Evolutionary conservation across 768 basidiomycete species (phyloP).

Genomic region (Boletus vinaceobasis): DNA sequence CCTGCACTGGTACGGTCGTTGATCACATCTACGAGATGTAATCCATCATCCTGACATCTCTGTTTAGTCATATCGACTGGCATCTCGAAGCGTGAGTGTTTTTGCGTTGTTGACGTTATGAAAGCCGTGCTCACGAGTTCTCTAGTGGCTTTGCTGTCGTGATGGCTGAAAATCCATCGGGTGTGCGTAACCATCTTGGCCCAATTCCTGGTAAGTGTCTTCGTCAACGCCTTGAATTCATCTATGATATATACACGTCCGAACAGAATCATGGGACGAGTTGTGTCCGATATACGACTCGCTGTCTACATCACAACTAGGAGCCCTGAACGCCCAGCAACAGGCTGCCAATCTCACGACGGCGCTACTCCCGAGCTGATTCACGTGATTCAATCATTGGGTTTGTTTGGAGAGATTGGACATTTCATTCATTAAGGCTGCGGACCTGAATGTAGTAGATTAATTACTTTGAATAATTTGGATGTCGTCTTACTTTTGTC

Average conservation of each 20-base stretch:
- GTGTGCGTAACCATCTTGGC: constrained; percentile 11
- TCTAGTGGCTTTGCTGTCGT: constrained; percentile 28
- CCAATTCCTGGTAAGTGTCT: constrained; percentile 13
- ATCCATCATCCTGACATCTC: not conserved
- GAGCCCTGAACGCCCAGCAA: constrained; percentile 14
- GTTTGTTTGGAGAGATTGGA: not conserved
- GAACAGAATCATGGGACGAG: constrained; percentile 23
- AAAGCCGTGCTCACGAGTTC: not conserved
- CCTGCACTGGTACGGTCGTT: constrained; percentile 34
- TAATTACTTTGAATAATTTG: too few relatives aligned
- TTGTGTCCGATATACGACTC: constrained; percentile 25
- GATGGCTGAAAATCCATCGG: constrained; percentile 24
- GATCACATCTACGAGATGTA: not conserved
- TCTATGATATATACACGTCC: not conserved
- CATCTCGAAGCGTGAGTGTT: constrained; percentile 23
- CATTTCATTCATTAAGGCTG: not conserved
- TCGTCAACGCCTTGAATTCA: too few relatives aligned
- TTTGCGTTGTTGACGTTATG: not conserved
- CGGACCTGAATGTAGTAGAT: too few relatives aligned
- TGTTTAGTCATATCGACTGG: constrained; percentile 29
- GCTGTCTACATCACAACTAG: constrained; percentile 17
- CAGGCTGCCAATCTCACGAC: constrained; percentile 21
- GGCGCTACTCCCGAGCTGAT: constrained; percentile 13
- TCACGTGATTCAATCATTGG: too few relatives aligned
- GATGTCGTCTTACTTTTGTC: too few relatives aligned